Conservation (phyloP, 1,139 yeast species). For the Nakaseomyces sp. region DNA sequence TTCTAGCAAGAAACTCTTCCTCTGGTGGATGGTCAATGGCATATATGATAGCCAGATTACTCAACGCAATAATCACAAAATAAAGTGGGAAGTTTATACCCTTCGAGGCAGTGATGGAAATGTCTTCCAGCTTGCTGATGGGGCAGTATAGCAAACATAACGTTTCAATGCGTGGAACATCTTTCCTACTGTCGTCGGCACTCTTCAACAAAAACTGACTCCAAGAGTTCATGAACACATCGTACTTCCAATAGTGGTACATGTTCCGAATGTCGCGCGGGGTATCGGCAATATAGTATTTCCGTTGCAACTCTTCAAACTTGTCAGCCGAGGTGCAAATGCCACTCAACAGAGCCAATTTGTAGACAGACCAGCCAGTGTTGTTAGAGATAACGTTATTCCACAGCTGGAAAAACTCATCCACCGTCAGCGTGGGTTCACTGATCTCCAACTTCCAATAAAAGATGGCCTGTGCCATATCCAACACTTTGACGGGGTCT, state of each 20-base stretch:
- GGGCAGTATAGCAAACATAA: slow-evolving; percentile 3
- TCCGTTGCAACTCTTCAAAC: slow-evolving; percentile 16
- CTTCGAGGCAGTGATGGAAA: background rate
- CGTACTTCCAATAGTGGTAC: slow-evolving; percentile 19
- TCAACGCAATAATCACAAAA: slow-evolving; percentile 2
- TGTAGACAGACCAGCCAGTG: slow-evolving; percentile 18
- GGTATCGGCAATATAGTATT: slow-evolving; percentile 19
- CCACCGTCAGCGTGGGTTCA: slow-evolving; percentile 22
- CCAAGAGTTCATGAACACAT: slow-evolving; percentile 21
- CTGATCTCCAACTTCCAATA: slow-evolving; percentile 28
- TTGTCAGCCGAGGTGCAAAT: slow-evolving; percentile 15
- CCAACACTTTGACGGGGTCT: slow-evolving; percentile 15
- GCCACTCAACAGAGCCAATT: slow-evolving; percentile 24
- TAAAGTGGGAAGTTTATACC: background rate
- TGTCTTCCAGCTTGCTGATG: background rate
- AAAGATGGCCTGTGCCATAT: slow-evolving; percentile 19
- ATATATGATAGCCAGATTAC: background rate
- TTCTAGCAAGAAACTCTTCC: slow-evolving; percentile 1
- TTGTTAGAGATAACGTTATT: slow-evolving; percentile 13
- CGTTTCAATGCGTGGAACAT: slow-evolving; percentile 1
- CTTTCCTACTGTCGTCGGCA: slow-evolving; percentile 2
- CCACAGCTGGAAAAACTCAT: slow-evolving; percentile 23
- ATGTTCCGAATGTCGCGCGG: slow-evolving; percentile 12
- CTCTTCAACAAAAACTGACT: slow-evolving; percentile 10
- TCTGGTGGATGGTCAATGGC: slow-evolving; percentile 6